Evolutionary conservation across 1,284 basidiomycete genomes (phyloP).

Genomic region (Papiliotrema fonsecae): DNA sequence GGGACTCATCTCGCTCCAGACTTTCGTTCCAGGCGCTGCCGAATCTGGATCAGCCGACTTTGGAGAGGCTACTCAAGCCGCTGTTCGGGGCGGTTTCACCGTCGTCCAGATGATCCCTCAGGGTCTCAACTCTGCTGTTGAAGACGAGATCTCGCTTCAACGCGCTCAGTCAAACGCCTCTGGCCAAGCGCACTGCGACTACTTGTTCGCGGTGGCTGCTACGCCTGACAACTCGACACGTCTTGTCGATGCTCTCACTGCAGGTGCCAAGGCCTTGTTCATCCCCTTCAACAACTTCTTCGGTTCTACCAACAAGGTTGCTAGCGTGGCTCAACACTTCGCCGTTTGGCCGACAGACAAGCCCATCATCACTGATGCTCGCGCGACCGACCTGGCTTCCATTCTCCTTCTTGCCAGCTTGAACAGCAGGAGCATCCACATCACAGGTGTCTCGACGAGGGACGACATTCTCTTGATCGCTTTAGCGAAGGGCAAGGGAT

Average conservation of each 20-base stretch:
- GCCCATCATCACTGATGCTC: conserved; percentile 89
- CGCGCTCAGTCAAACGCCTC: conserved; percentile 61
- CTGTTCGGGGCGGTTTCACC: conserved; percentile 81
- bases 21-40: conserved; percentile 73
- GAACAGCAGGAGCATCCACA: conserved; percentile 82
- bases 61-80: conserved; percentile 66
- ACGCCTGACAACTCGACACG: conserved; percentile 62
- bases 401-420: conserved; percentile 88
- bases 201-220: conserved; percentile 73
- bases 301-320: conserved; percentile 54
- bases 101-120: conserved; percentile 72
- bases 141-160: conserved; percentile 65
- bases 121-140: conserved; percentile 59
- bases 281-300: conserved; percentile 67
- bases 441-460: conserved; percentile 83
- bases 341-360: conserved; percentile 86
- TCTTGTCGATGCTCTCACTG: conserved; percentile 66
- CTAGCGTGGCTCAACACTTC: conserved; percentile 76
- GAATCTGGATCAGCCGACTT: conserved; percentile 62
- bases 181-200: conserved; percentile 73
- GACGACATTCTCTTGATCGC: conserved; percentile 90
- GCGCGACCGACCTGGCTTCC: conserved; percentile 86
- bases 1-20: conserved; percentile 81
- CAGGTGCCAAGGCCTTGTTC: conserved; percentile 76
- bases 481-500: conserved; percentile 87